Evolutionary conservation across 176 grass and related monocot species (phyloP), one percentile per base, ranked within the genome.

Genomic region (Thalia dealbata): DNA sequence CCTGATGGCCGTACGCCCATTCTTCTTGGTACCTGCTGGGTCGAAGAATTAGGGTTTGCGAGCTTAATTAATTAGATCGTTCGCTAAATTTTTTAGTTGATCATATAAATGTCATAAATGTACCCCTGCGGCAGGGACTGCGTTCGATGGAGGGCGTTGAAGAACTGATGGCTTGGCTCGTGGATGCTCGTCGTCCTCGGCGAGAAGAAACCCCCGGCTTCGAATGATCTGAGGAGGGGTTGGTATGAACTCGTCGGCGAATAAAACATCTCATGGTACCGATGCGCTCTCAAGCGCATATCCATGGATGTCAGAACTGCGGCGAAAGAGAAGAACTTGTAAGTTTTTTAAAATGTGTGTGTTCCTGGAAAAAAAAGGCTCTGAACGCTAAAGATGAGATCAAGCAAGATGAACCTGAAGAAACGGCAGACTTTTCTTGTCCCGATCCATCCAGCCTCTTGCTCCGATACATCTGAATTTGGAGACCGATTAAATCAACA

Each of bases 391-490:
- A 29, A 1, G 14, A 48, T 25, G 63, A 45, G 66, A 67, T 44
- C 9, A 44, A 41, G 18, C 16, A 61, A 26, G 45, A 27, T 50
- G 69, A 76, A 91, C 89, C 89, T 88, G 89, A 83, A 64, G 89
- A 82, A 70, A 80, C 60, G 67, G 78, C 61, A 64, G 84, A 81
- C 61, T 80, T 96, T 26, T 88, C 87, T 58, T 78, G 82, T 21
- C 77, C 80, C 56, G 81, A 84, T 11, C 84, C 76, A 35, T 96
- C 92, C 12, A 86, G 30, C 76, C 92, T 96, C 81, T 96, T 96
- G 82, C 84, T 92, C 73, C 89, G 84, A 60, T 96, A 96, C 92
- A 96, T 96, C 92, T 96, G 82, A 69, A 10, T 23, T 69, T 25
- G 15, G 11, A 38, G 24, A n/a, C 5, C 21, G 1, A 54, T 38